Conservation (phyloP, 2,329 filamentous ascomycete genomes). For the Grosmannia huntii region DNA sequence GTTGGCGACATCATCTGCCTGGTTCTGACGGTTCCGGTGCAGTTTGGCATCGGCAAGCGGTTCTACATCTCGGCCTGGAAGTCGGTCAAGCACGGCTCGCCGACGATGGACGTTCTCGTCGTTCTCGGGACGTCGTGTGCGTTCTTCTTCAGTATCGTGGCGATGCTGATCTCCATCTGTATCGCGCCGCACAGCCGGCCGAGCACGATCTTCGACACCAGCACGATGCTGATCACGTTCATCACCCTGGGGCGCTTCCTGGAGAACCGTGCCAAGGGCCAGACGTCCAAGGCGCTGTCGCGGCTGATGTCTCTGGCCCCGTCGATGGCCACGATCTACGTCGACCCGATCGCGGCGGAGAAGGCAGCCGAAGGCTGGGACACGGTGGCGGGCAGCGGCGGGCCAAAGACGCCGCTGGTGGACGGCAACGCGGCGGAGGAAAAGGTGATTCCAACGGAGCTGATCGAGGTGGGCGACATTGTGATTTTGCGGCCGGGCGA, state of each 20-base stretch:
- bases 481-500: slow-evolving; percentile 89
- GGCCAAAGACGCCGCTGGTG: slow-evolving; percentile 27
- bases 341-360: slow-evolving; percentile 83
- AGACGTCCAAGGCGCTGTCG: slow-evolving; percentile 89
- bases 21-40: slow-evolving; percentile 75
- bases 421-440: slow-evolving; percentile 61
- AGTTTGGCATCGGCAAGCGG: slow-evolving; percentile 89
- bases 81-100: slow-evolving; percentile 76
- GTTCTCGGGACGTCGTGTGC: slow-evolving; percentile 88
- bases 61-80: slow-evolving; percentile 94
- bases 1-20: slow-evolving; percentile 81
- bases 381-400: slow-evolving; percentile 19
- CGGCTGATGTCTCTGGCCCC: slow-evolving; percentile 90
- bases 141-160: slow-evolving; percentile 86
- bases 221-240: slow-evolving; percentile 96
- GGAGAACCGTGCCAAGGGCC: slow-evolving; percentile 89
- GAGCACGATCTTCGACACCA: slow-evolving; percentile 89
- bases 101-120: slow-evolving; percentile 96
- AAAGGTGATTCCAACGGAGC: slow-evolving; percentile 78
- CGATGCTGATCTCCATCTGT: slow-evolving; percentile 73
- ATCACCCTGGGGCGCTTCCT: slow-evolving; percentile 82
- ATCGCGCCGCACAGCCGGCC: slow-evolving; percentile 67
- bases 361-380: slow-evolving; percentile 78
- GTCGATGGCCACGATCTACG: slow-evolving; percentile 94
- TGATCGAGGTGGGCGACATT: slow-evolving; percentile 87